Base-by-base conservation (phyloP, 2,329 filamentous ascomycete species). In the Diaporthe vaccinii region DNA sequence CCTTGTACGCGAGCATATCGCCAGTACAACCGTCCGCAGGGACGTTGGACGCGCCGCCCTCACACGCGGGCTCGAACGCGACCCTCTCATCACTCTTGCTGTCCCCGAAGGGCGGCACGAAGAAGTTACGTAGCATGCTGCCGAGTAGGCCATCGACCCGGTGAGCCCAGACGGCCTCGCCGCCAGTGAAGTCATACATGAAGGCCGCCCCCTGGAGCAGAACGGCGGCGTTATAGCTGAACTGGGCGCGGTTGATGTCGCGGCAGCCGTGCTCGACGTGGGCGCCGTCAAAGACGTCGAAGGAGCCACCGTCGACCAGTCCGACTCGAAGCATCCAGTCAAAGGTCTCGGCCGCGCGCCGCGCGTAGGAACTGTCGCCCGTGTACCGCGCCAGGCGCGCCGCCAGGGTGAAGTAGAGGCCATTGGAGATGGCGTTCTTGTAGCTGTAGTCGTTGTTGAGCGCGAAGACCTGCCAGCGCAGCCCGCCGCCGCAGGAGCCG, bases 401-500 rank as follows among this genome's bases (percentile, higher is more conserved):
- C 4, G 84, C 86, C 20, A 89, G 78, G 77, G 88, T 87, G 82
- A 90, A 88, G 79, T 88, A 87, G 74, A 83, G 83, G 15, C 84
- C 87, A 76, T 87, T 89, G n/a, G 86, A 84, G 14, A 86, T 83
- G 36, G 85, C 70, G 72, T 53, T 62, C 41, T 59, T 73, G 36
- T 65, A 73, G n/a, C 61, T 25, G 82, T 93, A 98, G 17, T 95
- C 95, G 55, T 89, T 91, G 81, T 97, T 97, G 87, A 94, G 95
- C 1, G 90, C 88, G 81, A 94, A 96, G 62, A 98, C 95, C 84
- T 98, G 95, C 94, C 94, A 96, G 77, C 93, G 90, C 70, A 97
- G 82, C 4, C 95, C 95, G 53, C 95, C 95, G 25, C 87, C 88
- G 79, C 95, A 97, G 67, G 90, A 85, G 1, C 87, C 83, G 0